A percentile compares a stretch with the other conserved stretches of the same genome.
These are phyloP conservation scores for Starmerella stellata DNA, from an alignment of 805 yeast genomes.

Conservation along the genomic window DNA sequence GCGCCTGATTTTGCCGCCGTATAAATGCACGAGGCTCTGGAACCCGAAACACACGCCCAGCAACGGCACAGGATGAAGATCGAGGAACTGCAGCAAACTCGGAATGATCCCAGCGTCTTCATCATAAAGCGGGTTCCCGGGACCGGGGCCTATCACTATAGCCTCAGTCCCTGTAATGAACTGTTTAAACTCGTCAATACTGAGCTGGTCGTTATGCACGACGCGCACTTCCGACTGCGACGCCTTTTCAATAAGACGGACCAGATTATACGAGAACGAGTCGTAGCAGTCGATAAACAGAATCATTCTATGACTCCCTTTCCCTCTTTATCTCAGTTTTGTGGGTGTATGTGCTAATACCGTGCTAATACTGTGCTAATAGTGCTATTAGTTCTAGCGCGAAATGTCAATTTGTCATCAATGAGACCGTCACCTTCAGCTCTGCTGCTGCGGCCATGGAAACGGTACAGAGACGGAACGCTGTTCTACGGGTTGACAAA, in stretches of 20 bases:
- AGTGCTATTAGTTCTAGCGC: background rate
- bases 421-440: slow-evolving; percentile 25
- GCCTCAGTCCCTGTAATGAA: slow-evolving; percentile 45
- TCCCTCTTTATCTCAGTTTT: background rate
- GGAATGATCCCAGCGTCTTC: slow-evolving; percentile 60
- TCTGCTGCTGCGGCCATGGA: slow-evolving; percentile 72
- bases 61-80: slow-evolving; percentile 37
- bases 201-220: slow-evolving; percentile 44
- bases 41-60: slow-evolving; percentile 89
- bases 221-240: slow-evolving; percentile 32
- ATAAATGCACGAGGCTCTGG: slow-evolving; percentile 53
- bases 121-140: slow-evolving; percentile 61
- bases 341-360: background rate
- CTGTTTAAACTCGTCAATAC: slow-evolving; percentile 22
- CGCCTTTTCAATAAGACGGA: slow-evolving; percentile 38
- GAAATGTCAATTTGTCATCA: background rate
- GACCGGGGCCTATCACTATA: slow-evolving; percentile 88
- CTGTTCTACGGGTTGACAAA: slow-evolving; percentile 65
- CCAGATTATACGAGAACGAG: slow-evolving; percentile 76
- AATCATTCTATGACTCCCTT: slow-evolving; percentile 20
- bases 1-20: slow-evolving; percentile 39
- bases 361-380: background rate
- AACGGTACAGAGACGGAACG: slow-evolving; percentile 63
- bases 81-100: slow-evolving; percentile 30
- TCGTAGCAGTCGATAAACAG: slow-evolving; percentile 84